phyloP scores from a whole-genome alignment of 2,329 filamentous ascomycete genomes.

The Diaporthe capsici region DNA sequence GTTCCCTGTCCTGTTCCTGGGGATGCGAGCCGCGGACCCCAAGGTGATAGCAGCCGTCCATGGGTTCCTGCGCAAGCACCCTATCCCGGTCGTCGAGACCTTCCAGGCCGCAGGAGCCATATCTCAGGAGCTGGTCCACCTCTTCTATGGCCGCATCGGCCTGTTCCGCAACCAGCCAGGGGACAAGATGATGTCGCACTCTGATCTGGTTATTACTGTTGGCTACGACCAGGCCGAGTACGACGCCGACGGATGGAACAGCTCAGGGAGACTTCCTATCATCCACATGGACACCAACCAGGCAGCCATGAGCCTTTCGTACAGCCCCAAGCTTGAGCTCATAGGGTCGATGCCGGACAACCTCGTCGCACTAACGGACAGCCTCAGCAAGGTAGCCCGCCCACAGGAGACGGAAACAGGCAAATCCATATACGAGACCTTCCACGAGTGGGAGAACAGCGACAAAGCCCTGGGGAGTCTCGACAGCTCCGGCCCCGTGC shows the following conservation, averaged over 20 bases:
- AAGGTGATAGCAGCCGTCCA: conserved; percentile 58
- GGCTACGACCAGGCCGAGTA: conserved; percentile 65
- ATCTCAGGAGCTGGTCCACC: conserved; percentile 56
- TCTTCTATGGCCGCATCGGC: conserved; percentile 63
- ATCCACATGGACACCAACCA: conserved; percentile 60
- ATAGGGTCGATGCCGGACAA: conserved; percentile 59
- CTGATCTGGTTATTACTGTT: conserved; percentile 60
- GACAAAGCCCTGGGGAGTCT: conserved; percentile 45
- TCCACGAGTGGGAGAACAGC: conserved; percentile 52
- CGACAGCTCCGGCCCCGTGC: conserved; percentile 50
- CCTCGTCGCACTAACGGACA: conserved; percentile 52
- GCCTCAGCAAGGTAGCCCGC: conserved; percentile 50
- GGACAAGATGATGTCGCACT: conserved; percentile 58
- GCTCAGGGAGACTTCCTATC: conserved; percentile 51
- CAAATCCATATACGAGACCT: conserved; percentile 52
- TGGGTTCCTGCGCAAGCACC: conserved; percentile 55
- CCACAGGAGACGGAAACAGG: conserved; percentile 54
- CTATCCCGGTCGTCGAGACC: conserved; percentile 63
- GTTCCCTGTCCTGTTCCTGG: conserved; percentile 61
- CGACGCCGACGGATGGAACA: conserved; percentile 61
- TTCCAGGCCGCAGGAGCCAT: conserved; percentile 65
- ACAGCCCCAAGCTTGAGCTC: conserved; percentile 58
- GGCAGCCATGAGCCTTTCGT: conserved; percentile 57
- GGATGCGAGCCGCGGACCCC: conserved; percentile 57
- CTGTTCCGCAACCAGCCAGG: conserved; percentile 64